Conservation (phyloP, 2,329 filamentous ascomycete species). For the Allantophomopsis cytisporea region DNA sequence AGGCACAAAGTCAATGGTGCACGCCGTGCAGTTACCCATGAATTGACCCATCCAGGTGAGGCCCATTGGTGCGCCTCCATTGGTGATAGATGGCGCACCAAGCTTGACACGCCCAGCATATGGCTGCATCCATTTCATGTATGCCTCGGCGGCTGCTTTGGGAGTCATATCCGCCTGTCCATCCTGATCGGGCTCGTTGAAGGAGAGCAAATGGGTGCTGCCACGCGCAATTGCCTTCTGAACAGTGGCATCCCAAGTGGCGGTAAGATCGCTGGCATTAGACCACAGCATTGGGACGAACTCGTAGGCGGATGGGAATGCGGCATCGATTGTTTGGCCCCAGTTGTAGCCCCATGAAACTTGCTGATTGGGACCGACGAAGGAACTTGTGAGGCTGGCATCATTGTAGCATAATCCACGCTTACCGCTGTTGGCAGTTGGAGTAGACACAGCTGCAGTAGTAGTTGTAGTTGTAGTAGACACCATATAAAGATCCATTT, state of each 20-base stretch:
- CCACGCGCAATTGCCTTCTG: conserved; percentile 35
- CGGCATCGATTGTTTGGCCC: conserved; percentile 30
- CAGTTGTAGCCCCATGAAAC: conserved; percentile 52
- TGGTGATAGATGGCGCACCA: conserved; percentile 28
- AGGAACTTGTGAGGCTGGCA: background rate
- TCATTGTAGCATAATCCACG: background rate
- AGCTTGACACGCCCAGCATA: conserved; percentile 24
- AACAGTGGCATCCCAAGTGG: conserved; percentile 35
- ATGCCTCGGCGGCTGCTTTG: conserved; percentile 21
- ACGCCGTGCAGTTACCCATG: conserved; percentile 21
- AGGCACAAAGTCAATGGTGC: conserved; percentile 26
- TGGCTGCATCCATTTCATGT: conserved; percentile 25
- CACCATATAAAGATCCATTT: no score
- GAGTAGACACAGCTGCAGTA: background rate
- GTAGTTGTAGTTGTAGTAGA: background rate
- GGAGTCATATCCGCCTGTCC: conserved; percentile 33
- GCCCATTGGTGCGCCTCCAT: conserved; percentile 20
- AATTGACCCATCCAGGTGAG: conserved; percentile 26
- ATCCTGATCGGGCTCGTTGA: conserved; percentile 54
- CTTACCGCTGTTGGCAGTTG: background rate
- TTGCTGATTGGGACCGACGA: background rate
- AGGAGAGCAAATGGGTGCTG: conserved; percentile 42
- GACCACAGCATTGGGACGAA: conserved; percentile 59
- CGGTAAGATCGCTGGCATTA: conserved; percentile 25
- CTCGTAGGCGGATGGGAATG: conserved; percentile 28